phyloP scores from a whole-genome alignment of 257 asterid species.

The Misopates orontium region DNA sequence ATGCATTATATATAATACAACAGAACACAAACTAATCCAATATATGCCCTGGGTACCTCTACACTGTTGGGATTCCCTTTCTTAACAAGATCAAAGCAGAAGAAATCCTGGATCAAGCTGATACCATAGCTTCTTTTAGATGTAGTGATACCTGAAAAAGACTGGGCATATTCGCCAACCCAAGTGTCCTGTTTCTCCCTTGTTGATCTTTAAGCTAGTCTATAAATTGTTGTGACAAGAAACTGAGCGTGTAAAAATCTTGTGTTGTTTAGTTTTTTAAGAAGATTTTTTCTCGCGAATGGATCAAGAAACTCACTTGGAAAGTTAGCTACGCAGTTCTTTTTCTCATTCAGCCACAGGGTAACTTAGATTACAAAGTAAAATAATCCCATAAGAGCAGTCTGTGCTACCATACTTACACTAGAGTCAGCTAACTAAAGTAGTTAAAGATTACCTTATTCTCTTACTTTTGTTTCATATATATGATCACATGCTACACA shows the following conservation, averaged over 20 bases:
- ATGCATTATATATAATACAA: slow-evolving; percentile 1
- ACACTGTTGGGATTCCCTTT: slow-evolving; percentile 11
- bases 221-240: background rate
- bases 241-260: too few relatives aligned
- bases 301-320: background rate
- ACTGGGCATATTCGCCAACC: background rate
- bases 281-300: background rate
- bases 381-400: background rate
- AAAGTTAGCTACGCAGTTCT: background rate
- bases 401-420: background rate
- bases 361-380: background rate
- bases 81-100: background rate
- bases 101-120: background rate
- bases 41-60: slow-evolving; percentile 5
- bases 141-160: slow-evolving; percentile 1
- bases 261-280: too few relatives aligned
- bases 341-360: background rate
- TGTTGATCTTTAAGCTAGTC: background rate
- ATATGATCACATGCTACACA: background rate
- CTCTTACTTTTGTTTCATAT: too few relatives aligned
- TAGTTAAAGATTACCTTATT: too few relatives aligned
- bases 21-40: background rate
- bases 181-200: background rate
- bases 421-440: too few relatives aligned
- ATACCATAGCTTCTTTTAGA: background rate